These are phyloP conservation scores for Monosporozyma aerobia DNA, from an alignment of 805 yeast species.

Conservation along the genomic window DNA sequence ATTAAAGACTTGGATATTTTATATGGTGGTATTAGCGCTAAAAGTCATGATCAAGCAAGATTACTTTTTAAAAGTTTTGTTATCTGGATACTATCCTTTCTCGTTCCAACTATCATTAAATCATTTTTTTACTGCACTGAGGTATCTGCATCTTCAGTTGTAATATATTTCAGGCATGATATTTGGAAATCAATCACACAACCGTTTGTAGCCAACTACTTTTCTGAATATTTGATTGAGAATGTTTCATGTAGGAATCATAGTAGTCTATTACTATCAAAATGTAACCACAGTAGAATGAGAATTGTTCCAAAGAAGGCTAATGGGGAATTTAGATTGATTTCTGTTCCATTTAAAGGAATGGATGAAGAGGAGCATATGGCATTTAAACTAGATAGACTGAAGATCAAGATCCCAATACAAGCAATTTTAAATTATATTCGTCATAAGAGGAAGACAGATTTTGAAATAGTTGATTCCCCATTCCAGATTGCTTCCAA, in stretches of 20 bases:
- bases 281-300: constrained; percentile 32
- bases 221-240: constrained; percentile 29
- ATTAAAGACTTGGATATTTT: constrained; percentile 49
- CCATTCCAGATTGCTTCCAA: constrained; percentile 36
- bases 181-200: constrained; percentile 43
- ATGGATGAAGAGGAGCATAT: constrained; percentile 26
- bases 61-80: constrained; percentile 26
- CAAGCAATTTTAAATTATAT: constrained; percentile 31
- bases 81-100: constrained; percentile 46
- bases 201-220: constrained; percentile 38
- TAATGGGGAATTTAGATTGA: constrained; percentile 44
- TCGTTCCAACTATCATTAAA: constrained; percentile 40
- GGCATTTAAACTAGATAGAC: constrained; percentile 30
- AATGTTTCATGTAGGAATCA: constrained; percentile 13
- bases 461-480: constrained; percentile 33
- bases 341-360: constrained; percentile 45
- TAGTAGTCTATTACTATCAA: constrained; percentile 15
- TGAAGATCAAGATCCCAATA: constrained; percentile 37
- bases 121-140: constrained; percentile 64
- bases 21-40: constrained; percentile 19
- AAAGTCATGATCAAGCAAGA: background rate
- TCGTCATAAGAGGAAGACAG: constrained; percentile 19
- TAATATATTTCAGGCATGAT: constrained; percentile 47
- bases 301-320: constrained; percentile 51
- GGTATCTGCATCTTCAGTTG: constrained; percentile 32